phyloP scores from a whole-genome alignment of 2,329 filamentous ascomycete species.

The Raffaelea arxii region DNA sequence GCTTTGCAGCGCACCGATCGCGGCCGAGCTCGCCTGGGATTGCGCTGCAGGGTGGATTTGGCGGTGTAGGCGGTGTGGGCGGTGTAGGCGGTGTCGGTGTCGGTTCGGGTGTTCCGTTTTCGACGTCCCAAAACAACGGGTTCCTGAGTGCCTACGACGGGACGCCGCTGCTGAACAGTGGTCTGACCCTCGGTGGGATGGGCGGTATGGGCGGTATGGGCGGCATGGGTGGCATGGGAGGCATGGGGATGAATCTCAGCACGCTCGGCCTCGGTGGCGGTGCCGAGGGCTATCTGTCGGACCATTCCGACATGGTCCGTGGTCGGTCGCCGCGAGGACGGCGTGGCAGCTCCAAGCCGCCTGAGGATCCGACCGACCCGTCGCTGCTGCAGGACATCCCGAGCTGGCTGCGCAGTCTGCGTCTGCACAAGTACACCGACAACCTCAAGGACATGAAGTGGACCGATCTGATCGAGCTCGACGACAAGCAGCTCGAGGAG shows the following conservation, averaged over 20 bases:
- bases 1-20: slow-evolving; percentile 63
- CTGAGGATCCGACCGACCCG: slow-evolving; percentile 92
- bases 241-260: slow-evolving; percentile 56
- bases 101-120: too few species aligned
- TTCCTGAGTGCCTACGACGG: slow-evolving; percentile 85
- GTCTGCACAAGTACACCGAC: slow-evolving; percentile 97
- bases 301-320: slow-evolving; percentile 83
- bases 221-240: too few species aligned
- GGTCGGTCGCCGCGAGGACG: slow-evolving; percentile 88
- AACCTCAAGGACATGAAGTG: slow-evolving; percentile 96
- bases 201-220: too few species aligned
- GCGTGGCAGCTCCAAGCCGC: slow-evolving; percentile 90
- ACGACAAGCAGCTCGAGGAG: slow-evolving; percentile 86
- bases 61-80: too few species aligned
- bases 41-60: slow-evolving; percentile 61
- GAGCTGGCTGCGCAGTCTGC: slow-evolving; percentile 86
- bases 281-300: slow-evolving; percentile 82
- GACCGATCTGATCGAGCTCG: slow-evolving; percentile 83
- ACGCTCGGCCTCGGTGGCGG: slow-evolving; percentile 61
- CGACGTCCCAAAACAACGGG: slow-evolving; percentile 87
- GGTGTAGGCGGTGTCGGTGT: too few species aligned
- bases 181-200: slow-evolving; percentile 50
- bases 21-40: slow-evolving; percentile 85
- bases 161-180: slow-evolving; percentile 56
- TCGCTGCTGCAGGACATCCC: slow-evolving; percentile 89